Percentiles rank a stretch among this genome's conserved stretches.
These are phyloP conservation scores for Colletotrichum salicis DNA, from an alignment of 2,329 filamentous ascomycete genomes.

Conservation along the genomic window DNA sequence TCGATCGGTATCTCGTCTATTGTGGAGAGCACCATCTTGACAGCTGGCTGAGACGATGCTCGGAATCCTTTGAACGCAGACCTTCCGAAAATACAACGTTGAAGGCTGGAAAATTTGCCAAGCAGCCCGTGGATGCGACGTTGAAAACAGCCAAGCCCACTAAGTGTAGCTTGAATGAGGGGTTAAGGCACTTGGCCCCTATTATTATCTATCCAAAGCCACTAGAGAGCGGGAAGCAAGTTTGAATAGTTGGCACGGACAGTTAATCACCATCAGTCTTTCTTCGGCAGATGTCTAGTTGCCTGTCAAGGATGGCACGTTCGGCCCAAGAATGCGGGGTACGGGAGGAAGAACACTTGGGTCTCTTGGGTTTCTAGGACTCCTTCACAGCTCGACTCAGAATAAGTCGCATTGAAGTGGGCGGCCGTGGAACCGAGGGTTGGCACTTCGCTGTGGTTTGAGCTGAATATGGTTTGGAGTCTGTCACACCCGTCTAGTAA, in stretches of 20 bases:
- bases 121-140: not conserved
- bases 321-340: slow-evolving; percentile 6
- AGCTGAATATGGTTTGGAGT: not conserved
- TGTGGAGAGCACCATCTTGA: slow-evolving; percentile 10
- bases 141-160: not conserved
- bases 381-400: not conserved
- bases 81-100: not conserved
- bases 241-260: not conserved
- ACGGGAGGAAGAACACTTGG: not conserved
- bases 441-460: not conserved
- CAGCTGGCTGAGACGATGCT: not conserved
- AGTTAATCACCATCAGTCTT: not conserved
- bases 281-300: slow-evolving; percentile 1
- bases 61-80: not conserved
- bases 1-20: not conserved
- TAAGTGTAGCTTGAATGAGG: not conserved
- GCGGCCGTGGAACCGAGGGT: not conserved
- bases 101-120: not conserved
- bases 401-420: not conserved
- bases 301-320: not conserved
- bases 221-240: not conserved
- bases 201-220: not conserved
- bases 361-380: not conserved
- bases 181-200: not conserved
- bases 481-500: not conserved